Evolutionary conservation across 352 stramenopile genomes (phyloP).

Genomic region (Phytophthora tentaculata): DNA sequence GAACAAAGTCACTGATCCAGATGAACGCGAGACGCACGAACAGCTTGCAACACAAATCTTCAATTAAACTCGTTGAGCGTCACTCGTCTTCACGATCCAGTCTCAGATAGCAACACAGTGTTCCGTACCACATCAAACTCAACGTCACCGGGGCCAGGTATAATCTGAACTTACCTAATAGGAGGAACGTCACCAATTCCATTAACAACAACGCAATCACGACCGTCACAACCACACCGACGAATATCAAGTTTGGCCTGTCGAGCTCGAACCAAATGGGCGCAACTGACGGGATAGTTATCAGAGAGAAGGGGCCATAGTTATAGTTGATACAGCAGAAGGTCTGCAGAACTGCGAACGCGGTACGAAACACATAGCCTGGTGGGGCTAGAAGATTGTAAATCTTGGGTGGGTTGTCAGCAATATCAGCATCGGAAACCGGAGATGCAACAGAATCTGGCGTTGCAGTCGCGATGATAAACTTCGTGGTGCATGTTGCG

Average conservation of each 20-base stretch:
- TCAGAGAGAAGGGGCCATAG: not conserved
- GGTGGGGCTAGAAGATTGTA: not conserved
- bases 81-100: not conserved
- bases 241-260: not conserved
- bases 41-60: not conserved
- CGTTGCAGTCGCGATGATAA: too few relatives aligned
- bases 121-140: not conserved
- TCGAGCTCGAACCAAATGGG: not conserved
- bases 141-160: not conserved
- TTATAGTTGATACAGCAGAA: not conserved
- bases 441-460: too few relatives aligned
- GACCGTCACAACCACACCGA: not conserved
- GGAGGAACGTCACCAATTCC: too few relatives aligned
- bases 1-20: too few relatives aligned
- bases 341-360: not conserved
- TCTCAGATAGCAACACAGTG: not conserved
- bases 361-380: not conserved
- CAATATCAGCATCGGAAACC: too few relatives aligned
- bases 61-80: not conserved
- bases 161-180: not conserved
- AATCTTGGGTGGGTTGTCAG: too few relatives aligned
- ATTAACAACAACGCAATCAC: too few relatives aligned
- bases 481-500: too few relatives aligned
- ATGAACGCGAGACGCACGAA: too few relatives aligned
- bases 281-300: not conserved